These are phyloP conservation scores for Adansonia gregorii DNA, from an alignment of 441 rosid species.

Conservation along the genomic window DNA sequence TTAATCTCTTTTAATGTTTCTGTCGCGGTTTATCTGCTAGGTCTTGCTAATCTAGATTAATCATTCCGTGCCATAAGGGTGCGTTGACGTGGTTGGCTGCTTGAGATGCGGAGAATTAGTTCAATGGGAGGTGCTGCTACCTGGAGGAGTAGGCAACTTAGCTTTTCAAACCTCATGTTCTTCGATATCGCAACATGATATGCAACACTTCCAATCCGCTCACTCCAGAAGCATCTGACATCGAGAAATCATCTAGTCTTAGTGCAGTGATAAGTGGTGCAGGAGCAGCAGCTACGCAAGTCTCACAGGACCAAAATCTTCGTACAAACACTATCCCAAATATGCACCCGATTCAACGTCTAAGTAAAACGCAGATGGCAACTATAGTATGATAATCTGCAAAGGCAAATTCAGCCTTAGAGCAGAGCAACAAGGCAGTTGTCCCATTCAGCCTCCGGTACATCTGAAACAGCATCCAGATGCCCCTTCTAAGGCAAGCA, in stretches of 20 bases:
- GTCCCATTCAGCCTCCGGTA: slow-evolving; percentile 31
- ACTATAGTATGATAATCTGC: slow-evolving; percentile 26
- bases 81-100: slow-evolving; percentile 91
- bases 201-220: not conserved
- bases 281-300: slow-evolving; percentile 78
- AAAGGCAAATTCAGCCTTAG: slow-evolving; percentile 26
- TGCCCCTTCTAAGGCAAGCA: slow-evolving; percentile 54
- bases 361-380: slow-evolving; percentile 26
- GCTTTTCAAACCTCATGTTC: slow-evolving; percentile 23
- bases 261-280: slow-evolving; percentile 79
- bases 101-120: slow-evolving; percentile 67
- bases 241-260: slow-evolving; percentile 57
- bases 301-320: slow-evolving; percentile 50
- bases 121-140: slow-evolving; percentile 71
- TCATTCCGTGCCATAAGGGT: slow-evolving; percentile 46
- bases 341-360: slow-evolving; percentile 23
- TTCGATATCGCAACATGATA: not conserved
- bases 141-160: slow-evolving; percentile 62
- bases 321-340: slow-evolving; percentile 28
- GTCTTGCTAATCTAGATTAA: slow-evolving; percentile 2
- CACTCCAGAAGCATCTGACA: slow-evolving; percentile 49
- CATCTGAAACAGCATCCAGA: slow-evolving; percentile 39
- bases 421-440: slow-evolving; percentile 37
- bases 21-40: not conserved
- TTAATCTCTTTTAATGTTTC: not conserved